Evolutionary conservation across 2,329 filamentous ascomycete genomes (phyloP).

Genomic region (Colletotrichum horii): DNA sequence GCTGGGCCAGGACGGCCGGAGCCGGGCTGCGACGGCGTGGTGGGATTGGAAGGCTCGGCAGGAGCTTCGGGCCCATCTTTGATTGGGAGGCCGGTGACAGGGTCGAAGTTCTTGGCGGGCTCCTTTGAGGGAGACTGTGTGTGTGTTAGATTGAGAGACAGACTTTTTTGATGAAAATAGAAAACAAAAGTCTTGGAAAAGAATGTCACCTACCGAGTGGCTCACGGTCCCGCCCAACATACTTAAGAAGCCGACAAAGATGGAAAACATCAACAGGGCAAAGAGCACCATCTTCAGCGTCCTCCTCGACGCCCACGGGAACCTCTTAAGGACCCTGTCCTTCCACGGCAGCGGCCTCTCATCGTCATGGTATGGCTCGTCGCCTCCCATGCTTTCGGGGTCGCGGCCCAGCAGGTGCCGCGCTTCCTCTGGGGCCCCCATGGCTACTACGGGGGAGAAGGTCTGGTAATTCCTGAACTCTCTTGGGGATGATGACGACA

Average conservation of each 20-base stretch:
- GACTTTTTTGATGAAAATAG: background rate
- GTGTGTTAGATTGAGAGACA: background rate
- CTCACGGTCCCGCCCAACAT: constrained; percentile 20
- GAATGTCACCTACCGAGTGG: constrained; percentile 34
- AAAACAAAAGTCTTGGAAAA: background rate
- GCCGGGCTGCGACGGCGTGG: background rate
- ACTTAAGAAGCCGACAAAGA: constrained; percentile 32
- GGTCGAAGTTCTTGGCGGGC: constrained; percentile 3
- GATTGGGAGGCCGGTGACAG: constrained; percentile 16
- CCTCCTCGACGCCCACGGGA: constrained; percentile 24
- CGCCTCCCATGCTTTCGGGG: constrained; percentile 52
- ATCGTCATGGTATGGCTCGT: constrained; percentile 25
- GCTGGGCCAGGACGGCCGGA: background rate
- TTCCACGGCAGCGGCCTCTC: constrained; percentile 25
- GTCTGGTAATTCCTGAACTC: constrained; percentile 46
- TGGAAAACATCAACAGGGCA: constrained; percentile 35
- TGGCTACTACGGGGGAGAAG: constrained; percentile 38
- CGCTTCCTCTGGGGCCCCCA: constrained; percentile 49
- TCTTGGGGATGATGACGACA: constrained; percentile 36
- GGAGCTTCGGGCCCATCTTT: constrained; percentile 4
- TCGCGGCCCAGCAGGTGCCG: constrained; percentile 45
- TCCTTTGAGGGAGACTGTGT: constrained; percentile 2
- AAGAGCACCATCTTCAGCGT: constrained; percentile 35
- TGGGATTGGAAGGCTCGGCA: background rate
- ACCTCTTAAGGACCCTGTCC: constrained; percentile 22